phyloP scores from a whole-genome alignment of 768 basidiomycete genomes.

The Phaeotremella fagi region DNA sequence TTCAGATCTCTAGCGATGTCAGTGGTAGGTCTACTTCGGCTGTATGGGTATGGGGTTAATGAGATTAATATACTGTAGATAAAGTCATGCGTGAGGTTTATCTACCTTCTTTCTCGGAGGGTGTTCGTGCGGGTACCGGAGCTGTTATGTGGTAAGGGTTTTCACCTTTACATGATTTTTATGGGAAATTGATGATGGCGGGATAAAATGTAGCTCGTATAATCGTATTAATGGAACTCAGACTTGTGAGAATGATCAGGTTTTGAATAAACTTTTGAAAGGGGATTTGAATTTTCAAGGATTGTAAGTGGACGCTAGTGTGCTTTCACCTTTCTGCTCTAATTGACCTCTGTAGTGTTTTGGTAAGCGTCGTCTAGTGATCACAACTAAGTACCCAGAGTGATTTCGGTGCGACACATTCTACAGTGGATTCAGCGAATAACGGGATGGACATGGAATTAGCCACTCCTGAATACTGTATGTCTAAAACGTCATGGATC shows the following conservation, averaged over 20 bases:
- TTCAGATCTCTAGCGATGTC: slow-evolving; percentile 24
- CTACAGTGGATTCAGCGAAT: slow-evolving; percentile 25
- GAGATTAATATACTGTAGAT: slow-evolving; percentile 28
- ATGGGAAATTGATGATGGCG: background rate
- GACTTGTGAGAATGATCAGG: slow-evolving; percentile 42
- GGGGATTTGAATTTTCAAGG: slow-evolving; percentile 46
- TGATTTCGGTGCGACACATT: slow-evolving; percentile 42
- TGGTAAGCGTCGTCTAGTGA: background rate
- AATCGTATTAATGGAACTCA: slow-evolving; percentile 47
- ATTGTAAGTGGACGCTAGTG: slow-evolving; percentile 26
- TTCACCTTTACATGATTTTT: background rate
- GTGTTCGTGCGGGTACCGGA: slow-evolving; percentile 47
- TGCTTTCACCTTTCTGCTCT: slow-evolving; percentile 20
- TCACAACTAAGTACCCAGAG: slow-evolving; percentile 18
- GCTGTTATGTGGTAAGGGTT: slow-evolving; percentile 43
- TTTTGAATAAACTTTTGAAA: slow-evolving; percentile 46
- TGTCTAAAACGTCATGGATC: background rate
- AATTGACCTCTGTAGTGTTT: background rate
- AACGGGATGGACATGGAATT: slow-evolving; percentile 45
- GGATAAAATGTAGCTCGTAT: slow-evolving; percentile 24
- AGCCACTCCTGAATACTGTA: slow-evolving; percentile 30
- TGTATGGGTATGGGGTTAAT: background rate
- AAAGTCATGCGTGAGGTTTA: slow-evolving; percentile 49
- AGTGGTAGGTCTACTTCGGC: slow-evolving; percentile 25
- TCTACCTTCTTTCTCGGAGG: slow-evolving; percentile 47